Conservation (phyloP, 106 monocot species). For the Agapanthus africanus region DNA sequence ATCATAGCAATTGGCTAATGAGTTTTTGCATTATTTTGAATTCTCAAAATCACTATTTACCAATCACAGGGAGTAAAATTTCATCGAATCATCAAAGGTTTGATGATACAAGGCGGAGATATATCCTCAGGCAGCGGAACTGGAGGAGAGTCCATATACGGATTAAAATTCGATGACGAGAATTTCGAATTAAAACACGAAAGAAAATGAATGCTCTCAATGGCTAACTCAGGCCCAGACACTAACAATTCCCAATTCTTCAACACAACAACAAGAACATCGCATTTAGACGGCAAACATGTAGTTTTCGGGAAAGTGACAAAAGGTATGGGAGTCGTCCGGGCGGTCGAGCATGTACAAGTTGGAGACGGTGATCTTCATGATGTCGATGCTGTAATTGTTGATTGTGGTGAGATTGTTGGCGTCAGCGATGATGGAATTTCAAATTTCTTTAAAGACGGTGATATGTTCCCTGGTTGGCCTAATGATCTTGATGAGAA, state of each 20-base stretch:
- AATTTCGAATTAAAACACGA: slow-evolving; percentile 81
- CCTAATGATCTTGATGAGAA: slow-evolving; percentile 35
- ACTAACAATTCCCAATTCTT: slow-evolving; percentile 92
- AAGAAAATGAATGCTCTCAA: slow-evolving; percentile 83
- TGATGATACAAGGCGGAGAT: slow-evolving; percentile 88
- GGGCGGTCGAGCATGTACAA: slow-evolving; percentile 55
- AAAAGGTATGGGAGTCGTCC: slow-evolving; percentile 82
- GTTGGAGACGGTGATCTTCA: slow-evolving; percentile 51
- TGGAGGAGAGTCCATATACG: no score
- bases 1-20: no score
- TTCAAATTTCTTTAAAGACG: slow-evolving; percentile 54
- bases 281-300: slow-evolving; percentile 85
- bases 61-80: slow-evolving; percentile 17
- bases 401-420: slow-evolving; percentile 64
- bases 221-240: no score
- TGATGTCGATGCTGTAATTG: slow-evolving; percentile 46
- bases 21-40: no score
- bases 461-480: slow-evolving; percentile 74
- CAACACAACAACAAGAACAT: slow-evolving; percentile 73
- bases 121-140: slow-evolving; percentile 84
- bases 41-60: not conserved
- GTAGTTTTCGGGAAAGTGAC: slow-evolving; percentile 77
- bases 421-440: slow-evolving; percentile 54
- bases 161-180: slow-evolving; percentile 81
- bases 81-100: slow-evolving; percentile 67